Conservation (phyloP, 106 monocot genomes). For the Dendrobium huoshanense region DNA sequence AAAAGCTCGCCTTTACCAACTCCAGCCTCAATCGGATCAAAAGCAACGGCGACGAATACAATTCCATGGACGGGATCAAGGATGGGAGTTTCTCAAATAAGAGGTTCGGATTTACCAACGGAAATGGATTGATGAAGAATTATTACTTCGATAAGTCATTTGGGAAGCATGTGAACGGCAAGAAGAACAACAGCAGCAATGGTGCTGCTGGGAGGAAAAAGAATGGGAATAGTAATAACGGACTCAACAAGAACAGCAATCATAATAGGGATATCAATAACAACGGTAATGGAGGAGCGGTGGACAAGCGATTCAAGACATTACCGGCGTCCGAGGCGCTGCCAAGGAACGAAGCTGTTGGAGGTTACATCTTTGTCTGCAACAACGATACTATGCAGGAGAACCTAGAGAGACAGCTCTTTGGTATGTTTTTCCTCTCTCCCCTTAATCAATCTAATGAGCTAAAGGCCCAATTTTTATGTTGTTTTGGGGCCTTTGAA, state of each 20-base stretch:
- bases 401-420: slow-evolving; percentile 79
- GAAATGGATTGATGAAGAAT: slow-evolving; percentile 41
- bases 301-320: slow-evolving; percentile 85
- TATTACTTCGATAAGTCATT: slow-evolving; percentile 51
- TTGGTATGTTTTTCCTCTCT: slow-evolving; percentile 40
- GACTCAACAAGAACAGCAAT: not conserved
- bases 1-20: slow-evolving; percentile 54
- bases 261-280: slow-evolving; percentile 20
- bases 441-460: not conserved
- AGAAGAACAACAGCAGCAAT: slow-evolving; percentile 18
- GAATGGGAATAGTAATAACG: slow-evolving; percentile 12
- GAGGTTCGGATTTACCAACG: slow-evolving; percentile 15
- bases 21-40: slow-evolving; percentile 11
- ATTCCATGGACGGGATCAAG: slow-evolving; percentile 5
- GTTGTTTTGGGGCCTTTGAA: not conserved
- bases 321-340: slow-evolving; percentile 85
- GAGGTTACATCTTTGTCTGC: slow-evolving; percentile 97
- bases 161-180: slow-evolving; percentile 19
- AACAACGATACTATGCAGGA: slow-evolving; percentile 99
- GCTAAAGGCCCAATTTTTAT: not conserved
- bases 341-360: slow-evolving; percentile 77
- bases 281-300: slow-evolving; percentile 11
- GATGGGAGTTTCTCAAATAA: not conserved
- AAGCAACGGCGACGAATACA: not conserved
- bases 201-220: slow-evolving; percentile 18